Percentiles rank a stretch among this genome's conserved stretches.
Conservation (phyloP, 441 rosid species). For the Erodium trifolium region DNA sequence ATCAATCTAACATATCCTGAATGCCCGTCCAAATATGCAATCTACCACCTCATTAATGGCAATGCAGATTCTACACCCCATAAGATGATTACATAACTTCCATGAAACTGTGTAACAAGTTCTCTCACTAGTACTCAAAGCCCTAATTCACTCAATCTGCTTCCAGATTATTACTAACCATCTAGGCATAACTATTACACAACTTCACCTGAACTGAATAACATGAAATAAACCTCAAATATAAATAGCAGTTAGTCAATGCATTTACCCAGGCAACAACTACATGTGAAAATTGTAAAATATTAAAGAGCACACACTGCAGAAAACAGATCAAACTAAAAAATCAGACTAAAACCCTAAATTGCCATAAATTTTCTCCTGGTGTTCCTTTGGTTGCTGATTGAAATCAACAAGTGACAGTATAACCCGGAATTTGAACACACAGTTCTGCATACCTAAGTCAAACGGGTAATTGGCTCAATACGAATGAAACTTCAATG, state of each 20-base stretch:
- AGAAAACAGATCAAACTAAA: too few species aligned
- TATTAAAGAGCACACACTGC: background rate
- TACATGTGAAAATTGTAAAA: background rate
- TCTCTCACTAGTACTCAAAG: background rate
- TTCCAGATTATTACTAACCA: background rate
- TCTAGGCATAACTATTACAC: background rate
- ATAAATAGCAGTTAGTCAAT: background rate
- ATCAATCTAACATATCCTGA: background rate
- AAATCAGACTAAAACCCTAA: constrained; percentile 9
- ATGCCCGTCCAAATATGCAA: background rate
- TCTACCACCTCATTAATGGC: background rate
- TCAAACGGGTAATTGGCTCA: too few species aligned
- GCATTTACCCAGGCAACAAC: background rate
- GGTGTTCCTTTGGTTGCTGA: background rate
- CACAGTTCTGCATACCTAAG: too few species aligned
- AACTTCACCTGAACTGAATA: background rate
- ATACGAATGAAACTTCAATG: background rate
- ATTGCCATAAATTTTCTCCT: background rate
- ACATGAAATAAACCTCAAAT: background rate
- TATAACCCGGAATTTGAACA: background rate
- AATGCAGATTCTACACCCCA: background rate
- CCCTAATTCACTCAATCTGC: background rate
- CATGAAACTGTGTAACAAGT: background rate
- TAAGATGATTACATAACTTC: background rate
- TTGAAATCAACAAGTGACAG: background rate